Conservation (phyloP, 2,329 filamentous ascomycete genomes). For the Penicillium vulpinum region DNA sequence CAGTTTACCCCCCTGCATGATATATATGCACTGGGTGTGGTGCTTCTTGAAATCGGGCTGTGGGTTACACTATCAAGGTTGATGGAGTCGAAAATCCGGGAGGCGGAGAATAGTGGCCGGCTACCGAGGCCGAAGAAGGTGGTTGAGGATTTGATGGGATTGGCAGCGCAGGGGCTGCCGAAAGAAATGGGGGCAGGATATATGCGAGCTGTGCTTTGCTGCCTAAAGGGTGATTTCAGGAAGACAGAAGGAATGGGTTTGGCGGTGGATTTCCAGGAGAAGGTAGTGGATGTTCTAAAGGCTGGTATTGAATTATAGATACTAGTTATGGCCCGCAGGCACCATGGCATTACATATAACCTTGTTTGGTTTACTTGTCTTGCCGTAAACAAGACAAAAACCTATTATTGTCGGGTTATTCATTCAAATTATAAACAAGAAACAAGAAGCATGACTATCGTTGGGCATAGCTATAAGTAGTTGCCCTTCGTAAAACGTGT, state of each 20-base stretch:
- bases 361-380: too few species aligned
- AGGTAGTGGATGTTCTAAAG: slow-evolving; percentile 25
- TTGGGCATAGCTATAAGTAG: slow-evolving; percentile 54
- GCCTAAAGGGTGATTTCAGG: slow-evolving; percentile 24
- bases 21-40: slow-evolving; percentile 41
- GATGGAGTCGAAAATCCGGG: slow-evolving; percentile 26
- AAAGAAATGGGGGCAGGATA: slow-evolving; percentile 30
- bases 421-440: too few species aligned
- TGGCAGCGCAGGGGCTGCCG: slow-evolving; percentile 21
- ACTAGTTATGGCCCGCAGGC: too few species aligned
- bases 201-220: slow-evolving; percentile 24
- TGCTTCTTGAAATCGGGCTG: slow-evolving; percentile 41
- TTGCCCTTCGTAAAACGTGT: slow-evolving; percentile 75
- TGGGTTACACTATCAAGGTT: slow-evolving; percentile 33
- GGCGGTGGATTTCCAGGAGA: slow-evolving; percentile 27
- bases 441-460: too few species aligned
- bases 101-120: slow-evolving; percentile 23
- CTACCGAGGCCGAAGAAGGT: slow-evolving; percentile 25
- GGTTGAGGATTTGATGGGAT: slow-evolving; percentile 16
- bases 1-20: slow-evolving; percentile 37
- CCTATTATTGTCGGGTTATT: too few species aligned
- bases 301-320: slow-evolving; percentile 4
- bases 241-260: slow-evolving; percentile 22
- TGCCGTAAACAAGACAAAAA: too few species aligned
- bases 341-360: too few species aligned